Percentiles rank a stretch among this genome's conserved stretches.
phyloP scores from a whole-genome alignment of 2,329 filamentous ascomycete genomes.

The Huntiella savannae region DNA sequence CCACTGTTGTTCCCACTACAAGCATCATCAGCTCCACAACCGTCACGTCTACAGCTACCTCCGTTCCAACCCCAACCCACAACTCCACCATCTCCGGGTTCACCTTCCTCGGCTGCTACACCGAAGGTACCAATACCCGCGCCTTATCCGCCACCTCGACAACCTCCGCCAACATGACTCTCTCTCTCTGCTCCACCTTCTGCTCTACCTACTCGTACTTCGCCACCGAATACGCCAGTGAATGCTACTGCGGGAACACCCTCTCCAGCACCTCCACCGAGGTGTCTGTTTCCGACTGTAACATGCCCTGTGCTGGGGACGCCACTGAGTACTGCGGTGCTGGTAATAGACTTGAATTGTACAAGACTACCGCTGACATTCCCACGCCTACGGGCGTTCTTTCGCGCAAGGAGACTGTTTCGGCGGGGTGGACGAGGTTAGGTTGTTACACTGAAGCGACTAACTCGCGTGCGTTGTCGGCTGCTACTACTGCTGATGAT shows the following conservation, averaged over 20 bases:
- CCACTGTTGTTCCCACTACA: not conserved
- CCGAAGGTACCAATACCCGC: conserved; percentile 25
- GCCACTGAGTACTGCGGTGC: conserved; percentile 24
- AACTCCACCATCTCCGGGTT: conserved; percentile 25
- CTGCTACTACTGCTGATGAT: conserved; percentile 17
- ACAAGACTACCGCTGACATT: conserved; percentile 20
- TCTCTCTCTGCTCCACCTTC: conserved; percentile 27
- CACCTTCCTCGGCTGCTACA: conserved; percentile 27
- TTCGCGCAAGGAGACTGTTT: conserved; percentile 18
- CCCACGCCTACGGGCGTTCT: conserved; percentile 17
- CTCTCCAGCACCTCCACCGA: conserved; percentile 17
- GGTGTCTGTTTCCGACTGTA: conserved; percentile 19
- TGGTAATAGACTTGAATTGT: conserved; percentile 25
- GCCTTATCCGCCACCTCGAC: conserved; percentile 24
- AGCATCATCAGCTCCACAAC: conserved; percentile 13
- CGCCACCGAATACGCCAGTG: conserved; percentile 32
- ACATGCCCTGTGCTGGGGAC: conserved; percentile 24
- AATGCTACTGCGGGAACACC: conserved; percentile 32
- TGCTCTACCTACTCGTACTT: conserved; percentile 29
- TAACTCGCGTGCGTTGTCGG: conserved; percentile 17
- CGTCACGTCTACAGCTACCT: conserved; percentile 13
- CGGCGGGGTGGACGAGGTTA: conserved; percentile 18
- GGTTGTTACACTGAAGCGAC: conserved; percentile 23
- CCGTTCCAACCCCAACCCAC: conserved; percentile 14
- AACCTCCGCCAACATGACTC: conserved; percentile 29